These are phyloP conservation scores for Trichosporon ovoides DNA, from an alignment of 1,284 basidiomycete genomes.

Conservation along the genomic window DNA sequence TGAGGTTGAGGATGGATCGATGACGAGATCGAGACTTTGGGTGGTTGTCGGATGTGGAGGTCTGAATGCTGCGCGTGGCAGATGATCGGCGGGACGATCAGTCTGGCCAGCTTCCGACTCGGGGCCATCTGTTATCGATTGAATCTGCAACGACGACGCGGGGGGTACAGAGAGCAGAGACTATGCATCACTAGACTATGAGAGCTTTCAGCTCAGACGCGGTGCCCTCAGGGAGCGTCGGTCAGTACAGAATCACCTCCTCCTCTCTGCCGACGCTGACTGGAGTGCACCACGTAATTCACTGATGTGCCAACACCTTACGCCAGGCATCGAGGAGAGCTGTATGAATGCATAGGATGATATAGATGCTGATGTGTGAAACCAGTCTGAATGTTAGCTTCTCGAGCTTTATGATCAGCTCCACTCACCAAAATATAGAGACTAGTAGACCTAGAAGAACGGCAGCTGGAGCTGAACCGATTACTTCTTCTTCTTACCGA, in stretches of 20 bases:
- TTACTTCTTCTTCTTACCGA: constrained; percentile 20
- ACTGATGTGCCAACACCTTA: too few relatives aligned
- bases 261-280: too few relatives aligned
- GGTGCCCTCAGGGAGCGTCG: too few relatives aligned
- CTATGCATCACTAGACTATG: too few relatives aligned
- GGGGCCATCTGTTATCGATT: too few relatives aligned
- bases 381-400: not conserved
- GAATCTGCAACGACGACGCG: too few relatives aligned
- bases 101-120: not conserved
- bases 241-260: too few relatives aligned
- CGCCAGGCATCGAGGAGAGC: not conserved
- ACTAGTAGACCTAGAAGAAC: not conserved
- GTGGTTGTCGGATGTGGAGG: not conserved
- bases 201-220: too few relatives aligned
- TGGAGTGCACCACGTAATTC: too few relatives aligned
- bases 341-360: constrained; percentile 14
- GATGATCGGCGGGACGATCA: too few relatives aligned
- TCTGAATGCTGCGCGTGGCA: not conserved
- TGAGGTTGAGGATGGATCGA: not conserved
- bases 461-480: not conserved
- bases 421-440: not conserved
- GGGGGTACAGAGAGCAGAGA: too few relatives aligned
- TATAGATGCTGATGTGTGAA: constrained; percentile 3
- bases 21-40: not conserved
- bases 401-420: not conserved